Evolutionary conservation across 225 moss, liverwort and hornwort species (phyloP), one percentile per base, ranked within the genome.

Genomic region (Bryoerythrophyllum caledonicum): DNA sequence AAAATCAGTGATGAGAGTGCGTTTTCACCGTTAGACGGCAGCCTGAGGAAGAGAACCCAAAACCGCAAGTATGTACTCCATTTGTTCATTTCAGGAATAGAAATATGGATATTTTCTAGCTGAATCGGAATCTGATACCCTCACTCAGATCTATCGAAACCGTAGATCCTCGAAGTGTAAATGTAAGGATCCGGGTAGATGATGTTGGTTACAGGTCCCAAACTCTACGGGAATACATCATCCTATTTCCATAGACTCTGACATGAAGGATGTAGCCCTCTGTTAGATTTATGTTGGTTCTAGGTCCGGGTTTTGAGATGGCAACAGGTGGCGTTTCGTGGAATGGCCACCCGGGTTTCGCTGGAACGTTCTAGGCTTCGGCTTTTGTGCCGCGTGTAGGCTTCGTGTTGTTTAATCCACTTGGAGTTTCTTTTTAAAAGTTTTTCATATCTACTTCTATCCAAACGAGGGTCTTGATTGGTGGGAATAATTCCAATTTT

Each of bases 241-340:
- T 48, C 1, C 4, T 17, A 0, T 17, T 4, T 1, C 0, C 16
- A 4, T 48, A 48, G 48, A 48, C 17, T 11, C 1, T 1, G 48
- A 1, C 0, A 5, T 5, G 5, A 5, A 1, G 5, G 4, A 5
- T 48, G 48, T 48, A 48, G 0, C 0, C 0, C 4, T 0, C 0
- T 15, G 0, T 3, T 57, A 14, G 5, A 25, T 0, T 1, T 32
- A 0, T 58, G 27, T 15, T 27, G 15, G 58, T 27, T 58, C 27
- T 27, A 15, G 14, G 30, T 17, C 2, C 1, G 30, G 30, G 2
- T 8, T 59, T 59, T 27, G 59, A 28, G 54, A 25, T 17, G 44
- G 74, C 68, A 41, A 69, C 83, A 83, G 41, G 35, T 84, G 83
- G 80, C 64, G 40, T 59, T 64, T 53, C 64, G 21, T 3, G 26